Evolutionary conservation across 1,139 yeast genomes (phyloP).

Genomic region (Kluyveromyces sp.): DNA sequence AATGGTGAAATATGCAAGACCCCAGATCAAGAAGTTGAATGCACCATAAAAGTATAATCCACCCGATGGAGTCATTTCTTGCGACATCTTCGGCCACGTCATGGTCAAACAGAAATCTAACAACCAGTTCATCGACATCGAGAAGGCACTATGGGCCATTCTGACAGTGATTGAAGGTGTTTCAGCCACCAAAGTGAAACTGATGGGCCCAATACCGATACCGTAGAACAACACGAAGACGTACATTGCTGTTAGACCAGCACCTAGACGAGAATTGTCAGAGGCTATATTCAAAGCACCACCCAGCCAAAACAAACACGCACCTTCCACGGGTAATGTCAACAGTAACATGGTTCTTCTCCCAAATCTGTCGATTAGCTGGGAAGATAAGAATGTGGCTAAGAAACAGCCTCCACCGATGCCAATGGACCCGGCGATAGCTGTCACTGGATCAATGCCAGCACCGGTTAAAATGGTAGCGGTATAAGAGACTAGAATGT

Average conservation of each 20-base stretch:
- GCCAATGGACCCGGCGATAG: slow-evolving; percentile 51
- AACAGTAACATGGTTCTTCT: slow-evolving; percentile 43
- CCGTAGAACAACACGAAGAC: slow-evolving; percentile 44
- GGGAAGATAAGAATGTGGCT: slow-evolving; percentile 47
- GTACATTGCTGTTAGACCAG: slow-evolving; percentile 43
- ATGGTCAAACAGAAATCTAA: slow-evolving; percentile 48
- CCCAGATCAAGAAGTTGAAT: slow-evolving; percentile 34
- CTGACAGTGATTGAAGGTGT: slow-evolving; percentile 49
- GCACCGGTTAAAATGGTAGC: slow-evolving; percentile 45
- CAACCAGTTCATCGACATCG: slow-evolving; percentile 51
- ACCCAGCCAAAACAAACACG: slow-evolving; percentile 45
- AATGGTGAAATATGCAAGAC: slow-evolving; percentile 42
- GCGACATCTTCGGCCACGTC: slow-evolving; percentile 46
- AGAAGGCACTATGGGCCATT: slow-evolving; percentile 49
- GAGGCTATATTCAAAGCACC: slow-evolving; percentile 40
- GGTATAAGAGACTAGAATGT: slow-evolving; percentile 48
- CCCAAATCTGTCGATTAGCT: slow-evolving; percentile 50
- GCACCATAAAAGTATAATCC: slow-evolving; percentile 53
- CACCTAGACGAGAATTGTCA: slow-evolving; percentile 38
- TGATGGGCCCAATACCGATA: slow-evolving; percentile 52
- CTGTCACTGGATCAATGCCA: slow-evolving; percentile 39
- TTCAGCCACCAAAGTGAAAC: slow-evolving; percentile 51
- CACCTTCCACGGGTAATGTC: slow-evolving; percentile 46
- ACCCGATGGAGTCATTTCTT: slow-evolving; percentile 44
- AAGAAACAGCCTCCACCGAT: slow-evolving; percentile 49